Evolutionary conservation across 1,284 basidiomycete species (phyloP).

Genomic region (Stygiomarasmius scandens): DNA sequence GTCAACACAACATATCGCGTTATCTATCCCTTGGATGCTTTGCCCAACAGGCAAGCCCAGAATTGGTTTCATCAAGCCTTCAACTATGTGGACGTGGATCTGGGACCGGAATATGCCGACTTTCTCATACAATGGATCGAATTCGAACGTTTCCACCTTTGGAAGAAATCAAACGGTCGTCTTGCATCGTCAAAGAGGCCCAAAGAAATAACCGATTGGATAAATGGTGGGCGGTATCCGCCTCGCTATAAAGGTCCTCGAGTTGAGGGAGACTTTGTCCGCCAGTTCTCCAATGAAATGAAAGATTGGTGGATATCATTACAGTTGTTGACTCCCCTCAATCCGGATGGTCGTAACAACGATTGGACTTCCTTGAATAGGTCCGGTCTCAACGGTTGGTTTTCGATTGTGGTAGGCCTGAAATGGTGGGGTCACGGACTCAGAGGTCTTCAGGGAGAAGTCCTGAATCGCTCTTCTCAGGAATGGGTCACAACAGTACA

Average conservation of each 20-base stretch:
- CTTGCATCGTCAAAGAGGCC: background rate
- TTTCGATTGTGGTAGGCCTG: background rate
- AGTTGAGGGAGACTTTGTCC: background rate
- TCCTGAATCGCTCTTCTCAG: no score
- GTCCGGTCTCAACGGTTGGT: slow-evolving; percentile 4
- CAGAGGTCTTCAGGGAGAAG: background rate
- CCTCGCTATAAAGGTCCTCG: background rate
- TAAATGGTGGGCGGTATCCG: background rate
- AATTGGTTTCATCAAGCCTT: background rate
- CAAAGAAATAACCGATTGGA: background rate
- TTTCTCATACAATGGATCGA: background rate
- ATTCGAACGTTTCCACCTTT: background rate
- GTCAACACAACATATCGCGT: background rate
- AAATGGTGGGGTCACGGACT: slow-evolving; percentile 5
- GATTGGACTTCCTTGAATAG: slow-evolving; percentile 3
- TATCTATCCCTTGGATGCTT: background rate
- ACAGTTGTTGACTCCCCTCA: background rate
- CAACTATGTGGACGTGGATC: slow-evolving; percentile 1
- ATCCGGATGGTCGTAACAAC: background rate
- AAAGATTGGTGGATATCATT: slow-evolving; percentile 1
- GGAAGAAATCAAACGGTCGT: background rate
- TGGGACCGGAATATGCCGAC: background rate
- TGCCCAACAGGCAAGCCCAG: background rate
- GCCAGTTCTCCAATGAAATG: background rate
- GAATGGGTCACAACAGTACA: no score